A percentile compares a stretch with the other conserved stretches of the same genome.
Evolutionary conservation across 1,284 basidiomycete genomes (phyloP).

Genomic region (Sporisorium iseilematis-ciliati): DNA sequence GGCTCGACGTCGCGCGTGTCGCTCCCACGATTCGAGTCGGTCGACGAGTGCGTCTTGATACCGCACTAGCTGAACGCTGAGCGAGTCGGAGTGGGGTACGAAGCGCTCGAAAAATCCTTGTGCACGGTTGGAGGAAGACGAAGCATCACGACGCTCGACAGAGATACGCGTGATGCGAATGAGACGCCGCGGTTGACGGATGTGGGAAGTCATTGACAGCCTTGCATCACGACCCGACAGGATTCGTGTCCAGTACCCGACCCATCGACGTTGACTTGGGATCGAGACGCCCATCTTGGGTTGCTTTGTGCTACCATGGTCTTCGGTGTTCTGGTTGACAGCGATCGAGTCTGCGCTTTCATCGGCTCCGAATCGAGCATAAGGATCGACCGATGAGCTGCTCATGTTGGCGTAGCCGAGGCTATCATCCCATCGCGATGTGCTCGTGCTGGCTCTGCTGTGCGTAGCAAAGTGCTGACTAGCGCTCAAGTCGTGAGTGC

Average conservation of each 20-base stretch:
- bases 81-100: slow-evolving; percentile 49
- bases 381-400: slow-evolving; percentile 9
- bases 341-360: slow-evolving; percentile 29
- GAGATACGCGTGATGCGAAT: slow-evolving; percentile 53
- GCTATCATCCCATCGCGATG: slow-evolving; percentile 7
- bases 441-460: slow-evolving; percentile 24
- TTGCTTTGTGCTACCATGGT: slow-evolving; percentile 26
- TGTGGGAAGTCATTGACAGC: slow-evolving; percentile 25
- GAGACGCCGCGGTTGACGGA: slow-evolving; percentile 35
- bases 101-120: slow-evolving; percentile 22
- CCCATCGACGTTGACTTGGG: slow-evolving; percentile 55
- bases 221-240: slow-evolving; percentile 52
- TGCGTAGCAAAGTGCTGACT: slow-evolving; percentile 23
- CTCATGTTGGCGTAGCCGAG: slow-evolving; percentile 1
- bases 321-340: slow-evolving; percentile 45
- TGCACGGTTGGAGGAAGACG: not conserved
- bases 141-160: slow-evolving; percentile 26
- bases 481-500: slow-evolving; percentile 16
- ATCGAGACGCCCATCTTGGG: slow-evolving; percentile 60
- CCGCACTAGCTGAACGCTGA: slow-evolving; percentile 51
- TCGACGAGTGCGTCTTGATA: slow-evolving; percentile 53
- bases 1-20: slow-evolving; percentile 47
- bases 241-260: slow-evolving; percentile 60
- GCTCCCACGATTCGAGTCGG: slow-evolving; percentile 56
- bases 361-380: not conserved